Evolutionary conservation across 768 basidiomycete species (phyloP).

Genomic region (Trametes villosa): DNA sequence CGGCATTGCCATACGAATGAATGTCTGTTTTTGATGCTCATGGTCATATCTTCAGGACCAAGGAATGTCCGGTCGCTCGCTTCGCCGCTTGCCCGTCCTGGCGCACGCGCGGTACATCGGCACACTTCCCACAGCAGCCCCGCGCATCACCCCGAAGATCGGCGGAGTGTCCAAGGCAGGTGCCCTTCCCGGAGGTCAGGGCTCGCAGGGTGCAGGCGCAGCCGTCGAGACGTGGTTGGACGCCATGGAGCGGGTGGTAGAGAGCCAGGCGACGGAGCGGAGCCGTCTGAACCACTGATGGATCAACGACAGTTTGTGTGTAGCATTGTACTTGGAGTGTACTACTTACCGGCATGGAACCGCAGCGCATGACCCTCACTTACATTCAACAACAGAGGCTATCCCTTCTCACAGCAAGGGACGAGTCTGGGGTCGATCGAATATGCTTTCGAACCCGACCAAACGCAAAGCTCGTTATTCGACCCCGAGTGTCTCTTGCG

Average conservation of each 20-base stretch:
- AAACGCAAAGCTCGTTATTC: too few species aligned
- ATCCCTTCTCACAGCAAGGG: too few species aligned
- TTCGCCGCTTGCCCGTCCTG: constrained; percentile 92
- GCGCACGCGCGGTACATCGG: constrained; percentile 86
- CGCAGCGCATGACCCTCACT: too few species aligned
- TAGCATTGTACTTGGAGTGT: too few species aligned
- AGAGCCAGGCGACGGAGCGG: constrained; percentile 56
- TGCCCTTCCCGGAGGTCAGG: not conserved
- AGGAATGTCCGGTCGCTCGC: constrained; percentile 89
- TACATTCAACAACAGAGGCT: too few species aligned
- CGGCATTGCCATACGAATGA: not conserved
- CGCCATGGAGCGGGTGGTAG: constrained; percentile 81
- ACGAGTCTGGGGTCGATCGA: too few species aligned
- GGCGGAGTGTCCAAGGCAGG: constrained; percentile 15
- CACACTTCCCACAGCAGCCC: constrained; percentile 38
- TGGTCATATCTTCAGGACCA: constrained; percentile 50
- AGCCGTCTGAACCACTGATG: constrained; percentile 43
- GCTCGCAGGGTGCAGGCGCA: constrained; percentile 31
- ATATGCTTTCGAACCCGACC: too few species aligned
- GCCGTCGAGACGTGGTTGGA: constrained; percentile 77
- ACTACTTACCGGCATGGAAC: too few species aligned
- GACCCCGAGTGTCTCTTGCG: too few species aligned
- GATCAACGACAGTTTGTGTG: not conserved
- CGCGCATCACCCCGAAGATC: constrained; percentile 5
- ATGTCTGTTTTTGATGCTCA: not conserved